Conservation (phyloP, 495 filamentous ascomycete species). For the Aspergillus avenaceus region DNA sequence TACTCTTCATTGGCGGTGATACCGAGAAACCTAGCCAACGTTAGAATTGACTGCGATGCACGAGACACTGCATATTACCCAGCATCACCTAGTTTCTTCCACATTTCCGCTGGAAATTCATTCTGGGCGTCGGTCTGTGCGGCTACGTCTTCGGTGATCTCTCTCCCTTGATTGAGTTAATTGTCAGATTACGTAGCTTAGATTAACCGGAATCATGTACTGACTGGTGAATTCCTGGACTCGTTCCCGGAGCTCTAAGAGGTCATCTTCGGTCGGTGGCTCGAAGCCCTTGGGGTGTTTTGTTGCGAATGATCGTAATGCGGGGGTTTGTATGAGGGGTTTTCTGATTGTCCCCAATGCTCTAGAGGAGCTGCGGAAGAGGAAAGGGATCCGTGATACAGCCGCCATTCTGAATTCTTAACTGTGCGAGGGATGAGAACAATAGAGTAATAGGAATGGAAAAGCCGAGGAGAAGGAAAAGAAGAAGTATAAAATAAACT, state of each 20-base stretch:
- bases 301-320: conserved; percentile 46
- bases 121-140: conserved; percentile 77
- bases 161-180: conserved; percentile 31
- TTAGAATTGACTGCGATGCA: neutral
- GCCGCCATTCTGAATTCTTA: conserved; percentile 28
- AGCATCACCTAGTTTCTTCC: conserved; percentile 87
- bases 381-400: conserved; percentile 18
- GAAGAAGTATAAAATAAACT: neutral
- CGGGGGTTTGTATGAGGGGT: conserved; percentile 27
- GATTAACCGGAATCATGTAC: neutral
- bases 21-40: conserved; percentile 63
- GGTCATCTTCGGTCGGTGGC: conserved; percentile 69
- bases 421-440: neutral
- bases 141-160: conserved; percentile 79
- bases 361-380: conserved; percentile 30
- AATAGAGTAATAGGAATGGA: neutral
- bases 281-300: conserved; percentile 86
- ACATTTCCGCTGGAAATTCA: conserved; percentile 87
- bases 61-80: conserved; percentile 38
- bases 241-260: conserved; percentile 79
- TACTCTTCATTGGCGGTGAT: conserved; percentile 94
- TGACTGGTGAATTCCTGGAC: conserved; percentile 86
- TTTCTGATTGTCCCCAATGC: conserved; percentile 18
- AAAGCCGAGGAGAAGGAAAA: neutral
- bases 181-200: neutral